phyloP scores from a whole-genome alignment of 2,329 filamentous ascomycete genomes.

The Hypoxylon sp. region DNA sequence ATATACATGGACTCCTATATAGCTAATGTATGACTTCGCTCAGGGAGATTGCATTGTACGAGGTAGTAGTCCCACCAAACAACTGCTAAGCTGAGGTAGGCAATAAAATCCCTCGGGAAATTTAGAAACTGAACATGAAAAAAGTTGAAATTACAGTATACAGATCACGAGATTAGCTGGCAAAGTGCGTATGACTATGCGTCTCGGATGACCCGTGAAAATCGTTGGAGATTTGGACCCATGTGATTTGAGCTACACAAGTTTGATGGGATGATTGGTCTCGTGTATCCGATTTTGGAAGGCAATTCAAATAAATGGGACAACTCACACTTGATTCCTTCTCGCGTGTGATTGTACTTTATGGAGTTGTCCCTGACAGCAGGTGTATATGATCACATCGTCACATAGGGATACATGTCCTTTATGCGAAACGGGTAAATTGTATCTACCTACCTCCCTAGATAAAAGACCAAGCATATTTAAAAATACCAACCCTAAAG shows the following conservation, averaged over 20 bases:
- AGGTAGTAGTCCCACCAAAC: background rate
- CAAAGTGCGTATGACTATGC: slow-evolving; percentile 6
- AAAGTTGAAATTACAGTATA: slow-evolving; percentile 3
- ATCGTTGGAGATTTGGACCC: slow-evolving; percentile 17
- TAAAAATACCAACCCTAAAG: background rate
- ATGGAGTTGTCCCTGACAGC: background rate
- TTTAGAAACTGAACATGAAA: background rate
- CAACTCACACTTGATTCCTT: background rate
- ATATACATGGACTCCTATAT: background rate
- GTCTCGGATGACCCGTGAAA: slow-evolving; percentile 16
- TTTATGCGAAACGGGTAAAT: background rate
- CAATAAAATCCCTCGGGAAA: background rate
- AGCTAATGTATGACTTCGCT: background rate
- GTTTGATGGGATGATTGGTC: slow-evolving; percentile 17
- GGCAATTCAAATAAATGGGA: slow-evolving; percentile 14
- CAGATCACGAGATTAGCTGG: slow-evolving; percentile 1
- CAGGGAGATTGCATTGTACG: background rate
- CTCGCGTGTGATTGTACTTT: background rate
- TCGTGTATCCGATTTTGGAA: slow-evolving; percentile 28
- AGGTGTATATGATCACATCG: background rate
- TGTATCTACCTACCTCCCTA: background rate
- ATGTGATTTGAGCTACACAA: slow-evolving; percentile 33
- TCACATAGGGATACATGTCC: background rate
- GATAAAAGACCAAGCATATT: background rate
- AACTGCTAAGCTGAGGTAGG: background rate